Evolutionary conservation across 441 rosid species (phyloP).

Genomic region (Corymbia citriodora): DNA sequence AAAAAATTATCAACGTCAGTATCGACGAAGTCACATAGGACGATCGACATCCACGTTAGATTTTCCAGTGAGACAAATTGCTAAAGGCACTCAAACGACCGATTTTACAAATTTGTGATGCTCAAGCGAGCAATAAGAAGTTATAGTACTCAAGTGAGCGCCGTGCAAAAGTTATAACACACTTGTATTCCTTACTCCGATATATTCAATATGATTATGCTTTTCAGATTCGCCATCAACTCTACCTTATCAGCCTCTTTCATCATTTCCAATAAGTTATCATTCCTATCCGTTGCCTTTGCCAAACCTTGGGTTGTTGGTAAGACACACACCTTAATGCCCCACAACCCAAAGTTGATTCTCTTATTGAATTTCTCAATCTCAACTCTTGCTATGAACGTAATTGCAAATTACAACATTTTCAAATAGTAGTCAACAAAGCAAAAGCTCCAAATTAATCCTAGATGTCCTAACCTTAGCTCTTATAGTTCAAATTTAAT

Average conservation of each 20-base stretch:
- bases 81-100: too few species aligned
- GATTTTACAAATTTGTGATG: too few species aligned
- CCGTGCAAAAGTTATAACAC: too few species aligned
- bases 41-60: too few species aligned
- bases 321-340: not conserved
- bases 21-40: too few species aligned
- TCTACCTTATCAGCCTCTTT: not conserved
- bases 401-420: not conserved
- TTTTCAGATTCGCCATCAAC: too few species aligned
- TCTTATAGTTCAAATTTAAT: not conserved
- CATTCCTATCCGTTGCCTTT: not conserved
- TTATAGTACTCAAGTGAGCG: too few species aligned
- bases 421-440: not conserved
- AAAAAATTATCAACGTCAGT: too few species aligned
- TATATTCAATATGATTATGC: too few species aligned
- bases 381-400: not conserved
- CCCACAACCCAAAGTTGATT: not conserved
- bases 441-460: not conserved
- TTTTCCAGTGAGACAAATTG: too few species aligned
- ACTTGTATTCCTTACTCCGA: too few species aligned
- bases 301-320: not conserved
- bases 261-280: not conserved
- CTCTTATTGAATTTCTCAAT: not conserved
- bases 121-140: too few species aligned
- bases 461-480: not conserved